These are phyloP conservation scores for Lathyrus sativus DNA, from an alignment of 306 rosid species.

Conservation along the genomic window DNA sequence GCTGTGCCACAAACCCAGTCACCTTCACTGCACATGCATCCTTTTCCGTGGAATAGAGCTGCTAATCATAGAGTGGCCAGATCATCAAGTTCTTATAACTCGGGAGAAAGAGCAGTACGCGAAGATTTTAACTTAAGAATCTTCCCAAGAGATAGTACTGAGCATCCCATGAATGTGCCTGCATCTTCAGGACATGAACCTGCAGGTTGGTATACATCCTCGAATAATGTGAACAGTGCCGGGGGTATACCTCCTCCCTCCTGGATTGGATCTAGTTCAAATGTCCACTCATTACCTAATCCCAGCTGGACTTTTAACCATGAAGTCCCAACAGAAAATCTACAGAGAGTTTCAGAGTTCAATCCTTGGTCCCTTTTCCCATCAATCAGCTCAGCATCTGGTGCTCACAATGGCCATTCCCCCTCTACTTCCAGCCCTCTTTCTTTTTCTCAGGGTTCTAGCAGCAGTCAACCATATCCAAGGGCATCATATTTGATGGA, in stretches of 20 bases:
- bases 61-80: conserved; percentile 53
- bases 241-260: conserved; percentile 58
- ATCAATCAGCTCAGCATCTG: conserved; percentile 54
- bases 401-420: conserved; percentile 54
- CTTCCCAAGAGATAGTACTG: conserved; percentile 49
- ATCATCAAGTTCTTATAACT: conserved; percentile 49
- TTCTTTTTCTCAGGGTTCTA: conserved; percentile 53
- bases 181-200: conserved; percentile 54
- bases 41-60: conserved; percentile 61
- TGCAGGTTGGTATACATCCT: conserved; percentile 53
- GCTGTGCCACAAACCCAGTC: conserved; percentile 52
- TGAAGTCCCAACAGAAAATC: conserved; percentile 53
- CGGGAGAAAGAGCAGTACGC: conserved; percentile 54
- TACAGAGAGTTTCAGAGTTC: conserved; percentile 63
- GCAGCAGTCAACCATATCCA: conserved; percentile 54
- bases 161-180: conserved; percentile 49
- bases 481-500: conserved; percentile 64
- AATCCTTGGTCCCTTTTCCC: conserved; percentile 81
- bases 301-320: conserved; percentile 60
- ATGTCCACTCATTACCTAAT: conserved; percentile 47
- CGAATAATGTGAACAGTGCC: conserved; percentile 54
- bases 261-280: conserved; percentile 63
- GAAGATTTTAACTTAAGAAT: conserved; percentile 60
- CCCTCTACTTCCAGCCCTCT: conserved; percentile 61
- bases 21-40: conserved; percentile 44